Percentiles rank a stretch among this genome's conserved stretches.
Evolutionary conservation across 2,329 filamentous ascomycete species (phyloP).

Genomic region (Beauveria brongniartii): DNA sequence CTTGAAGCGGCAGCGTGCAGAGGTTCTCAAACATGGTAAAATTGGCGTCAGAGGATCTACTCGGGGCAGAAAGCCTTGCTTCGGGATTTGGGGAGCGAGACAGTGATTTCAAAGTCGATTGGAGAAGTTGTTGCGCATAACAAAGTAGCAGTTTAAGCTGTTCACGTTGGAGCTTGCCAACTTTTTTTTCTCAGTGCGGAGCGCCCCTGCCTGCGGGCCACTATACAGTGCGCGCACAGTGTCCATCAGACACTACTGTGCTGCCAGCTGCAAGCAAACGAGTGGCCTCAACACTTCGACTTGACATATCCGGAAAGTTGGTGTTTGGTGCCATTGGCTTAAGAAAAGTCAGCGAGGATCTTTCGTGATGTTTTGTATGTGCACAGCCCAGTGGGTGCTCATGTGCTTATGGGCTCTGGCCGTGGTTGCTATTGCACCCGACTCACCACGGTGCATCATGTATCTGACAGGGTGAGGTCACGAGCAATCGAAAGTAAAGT

Average conservation of each 20-base stretch:
- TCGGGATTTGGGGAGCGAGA: neutral
- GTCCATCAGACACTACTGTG: neutral
- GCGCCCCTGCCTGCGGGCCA: neutral
- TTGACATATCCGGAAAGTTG: no score
- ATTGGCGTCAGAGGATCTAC: neutral
- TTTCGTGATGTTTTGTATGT: neutral
- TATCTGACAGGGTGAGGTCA: conserved; percentile 40
- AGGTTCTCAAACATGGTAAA: conserved; percentile 76
- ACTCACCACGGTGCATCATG: conserved; percentile 18
- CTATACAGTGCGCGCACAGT: conserved; percentile 3
- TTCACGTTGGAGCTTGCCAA: neutral
- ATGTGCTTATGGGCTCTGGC: neutral
- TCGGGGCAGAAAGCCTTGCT: neutral
- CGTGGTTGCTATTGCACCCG: neutral
- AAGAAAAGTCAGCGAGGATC: neutral
- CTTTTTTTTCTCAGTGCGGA: neutral
- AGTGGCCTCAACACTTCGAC: neutral
- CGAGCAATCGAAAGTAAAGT: neutral
- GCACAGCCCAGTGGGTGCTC: neutral
- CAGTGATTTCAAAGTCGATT: neutral
- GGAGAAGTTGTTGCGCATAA: neutral
- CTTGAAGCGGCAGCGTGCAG: conserved; percentile 76
- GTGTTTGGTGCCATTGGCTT: no score
- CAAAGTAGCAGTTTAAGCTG: neutral
- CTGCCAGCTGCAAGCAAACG: neutral